phyloP scores from a whole-genome alignment of 768 basidiomycete species.

The Rhodotorula taiwanensis region DNA sequence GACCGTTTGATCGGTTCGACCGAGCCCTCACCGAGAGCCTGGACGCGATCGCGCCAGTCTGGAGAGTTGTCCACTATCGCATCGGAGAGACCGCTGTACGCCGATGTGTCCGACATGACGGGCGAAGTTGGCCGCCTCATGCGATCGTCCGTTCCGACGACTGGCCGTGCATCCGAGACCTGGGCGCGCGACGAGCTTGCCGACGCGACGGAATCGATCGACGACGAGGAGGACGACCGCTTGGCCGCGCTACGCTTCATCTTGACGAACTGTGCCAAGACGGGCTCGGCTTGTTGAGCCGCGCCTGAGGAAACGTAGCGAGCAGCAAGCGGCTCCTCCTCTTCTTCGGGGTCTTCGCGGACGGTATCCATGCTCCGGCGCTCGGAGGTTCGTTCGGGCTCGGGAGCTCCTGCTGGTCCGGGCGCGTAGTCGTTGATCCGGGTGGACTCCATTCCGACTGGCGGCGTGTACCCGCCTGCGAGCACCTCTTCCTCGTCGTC shows the following conservation, averaged over 20 bases:
- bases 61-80: too few relatives aligned
- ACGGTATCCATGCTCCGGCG: neutral
- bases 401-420: neutral
- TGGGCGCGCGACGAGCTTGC: too few relatives aligned
- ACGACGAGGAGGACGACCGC: neutral
- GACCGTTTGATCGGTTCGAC: slow-evolving; percentile 20
- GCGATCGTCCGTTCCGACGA: neutral
- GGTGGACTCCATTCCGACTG: too few relatives aligned
- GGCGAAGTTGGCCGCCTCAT: slow-evolving; percentile 2
- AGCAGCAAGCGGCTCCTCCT: neutral
- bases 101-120: slow-evolving; percentile 1
- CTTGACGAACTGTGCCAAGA: slow-evolving; percentile 6
- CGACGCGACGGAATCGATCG: neutral
- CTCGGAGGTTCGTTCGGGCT: neutral
- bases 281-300: neutral
- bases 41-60: slow-evolving; percentile 29
- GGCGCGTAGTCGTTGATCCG: too few relatives aligned
- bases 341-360: neutral
- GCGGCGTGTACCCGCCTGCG: too few relatives aligned
- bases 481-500: slow-evolving; percentile 5
- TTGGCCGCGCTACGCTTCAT: slow-evolving; percentile 1
- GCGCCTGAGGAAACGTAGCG: neutral
- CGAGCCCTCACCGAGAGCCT: slow-evolving; percentile 27
- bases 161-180: too few relatives aligned
- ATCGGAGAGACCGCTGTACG: too few relatives aligned